These are phyloP conservation scores for Rhodotorula sp. DNA, from an alignment of 1,284 basidiomycete species.

Conservation along the genomic window DNA sequence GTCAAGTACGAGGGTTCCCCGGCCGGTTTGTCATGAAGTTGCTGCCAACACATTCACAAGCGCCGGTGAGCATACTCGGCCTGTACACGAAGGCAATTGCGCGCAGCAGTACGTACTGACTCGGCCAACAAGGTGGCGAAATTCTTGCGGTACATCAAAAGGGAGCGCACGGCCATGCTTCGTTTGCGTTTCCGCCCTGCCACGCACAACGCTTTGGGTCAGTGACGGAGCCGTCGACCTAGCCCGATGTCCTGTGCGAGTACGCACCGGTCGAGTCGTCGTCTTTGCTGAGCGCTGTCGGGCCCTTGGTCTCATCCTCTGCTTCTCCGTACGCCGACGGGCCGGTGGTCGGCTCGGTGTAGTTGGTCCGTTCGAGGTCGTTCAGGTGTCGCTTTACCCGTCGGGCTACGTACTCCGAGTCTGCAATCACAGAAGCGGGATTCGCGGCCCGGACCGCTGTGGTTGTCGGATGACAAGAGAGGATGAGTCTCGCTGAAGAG, in stretches of 20 bases:
- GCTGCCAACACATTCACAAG: slow-evolving; percentile 52
- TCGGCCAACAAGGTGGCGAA: slow-evolving; percentile 69
- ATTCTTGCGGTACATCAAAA: slow-evolving; percentile 74
- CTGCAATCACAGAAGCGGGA: slow-evolving; percentile 42
- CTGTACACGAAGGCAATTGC: background rate
- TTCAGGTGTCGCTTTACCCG: slow-evolving; percentile 71
- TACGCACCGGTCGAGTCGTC: slow-evolving; percentile 61
- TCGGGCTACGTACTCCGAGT: slow-evolving; percentile 66
- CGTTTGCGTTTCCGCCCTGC: slow-evolving; percentile 57
- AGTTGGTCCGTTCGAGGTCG: slow-evolving; percentile 78
- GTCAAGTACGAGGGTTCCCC: slow-evolving; percentile 61
- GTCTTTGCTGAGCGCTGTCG: slow-evolving; percentile 46
- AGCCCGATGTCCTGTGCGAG: slow-evolving; percentile 50
- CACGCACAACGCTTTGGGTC: no score
- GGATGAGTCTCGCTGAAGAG: background rate
- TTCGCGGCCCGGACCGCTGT: slow-evolving; percentile 54
- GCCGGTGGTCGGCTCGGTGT: slow-evolving; percentile 60
- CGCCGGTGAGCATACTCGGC: background rate
- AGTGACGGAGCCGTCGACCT: background rate
- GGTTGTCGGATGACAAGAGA: background rate
- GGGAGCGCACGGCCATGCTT: slow-evolving; percentile 70
- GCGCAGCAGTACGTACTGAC: slow-evolving; percentile 57
- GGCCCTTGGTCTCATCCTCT: slow-evolving; percentile 49
- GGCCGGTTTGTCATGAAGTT: slow-evolving; percentile 58
- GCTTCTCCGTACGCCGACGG: slow-evolving; percentile 45